Evolutionary conservation across 2,329 filamentous ascomycete species (phyloP).

Genomic region (Trichoderma endophyticum): DNA sequence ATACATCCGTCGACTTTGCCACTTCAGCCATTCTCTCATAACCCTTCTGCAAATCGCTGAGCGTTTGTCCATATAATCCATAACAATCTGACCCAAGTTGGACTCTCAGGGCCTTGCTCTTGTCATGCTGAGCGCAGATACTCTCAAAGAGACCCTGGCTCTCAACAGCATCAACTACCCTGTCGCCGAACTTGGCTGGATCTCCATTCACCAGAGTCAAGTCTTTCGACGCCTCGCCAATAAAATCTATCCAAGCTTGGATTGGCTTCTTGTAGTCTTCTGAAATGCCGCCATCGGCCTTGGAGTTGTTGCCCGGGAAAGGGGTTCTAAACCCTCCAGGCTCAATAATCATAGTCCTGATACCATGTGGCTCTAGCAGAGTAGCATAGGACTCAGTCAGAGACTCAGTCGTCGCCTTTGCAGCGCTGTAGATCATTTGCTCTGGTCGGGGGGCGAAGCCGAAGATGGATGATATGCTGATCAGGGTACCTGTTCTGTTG

Average conservation of each 20-base stretch:
- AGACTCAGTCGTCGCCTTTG: conserved; percentile 44
- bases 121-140: not conserved
- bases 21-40: not conserved
- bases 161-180: conserved; percentile 5
- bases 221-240: not conserved
- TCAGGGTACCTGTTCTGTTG: conserved; percentile 39
- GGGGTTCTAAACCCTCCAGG: conserved; percentile 48
- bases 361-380: conserved; percentile 44
- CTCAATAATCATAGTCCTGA: conserved; percentile 45
- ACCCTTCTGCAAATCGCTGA: not conserved
- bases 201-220: not conserved
- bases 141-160: not conserved
- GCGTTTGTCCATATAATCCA: not conserved
- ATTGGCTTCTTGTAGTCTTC: not conserved
- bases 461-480: conserved; percentile 47
- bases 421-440: conserved; percentile 43
- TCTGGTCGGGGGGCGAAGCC: conserved; percentile 38
- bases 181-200: not conserved
- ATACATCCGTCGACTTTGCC: not conserved
- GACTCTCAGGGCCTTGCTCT: not conserved
- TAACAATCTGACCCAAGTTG: not conserved
- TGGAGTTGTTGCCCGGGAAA: conserved; percentile 1
- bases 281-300: conserved; percentile 1
- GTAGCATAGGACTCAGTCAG: conserved; percentile 41
- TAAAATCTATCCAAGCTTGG: conserved; percentile 3